Evolutionary conservation across 1,139 yeast species (phyloP).

Genomic region (Candida anutae): DNA sequence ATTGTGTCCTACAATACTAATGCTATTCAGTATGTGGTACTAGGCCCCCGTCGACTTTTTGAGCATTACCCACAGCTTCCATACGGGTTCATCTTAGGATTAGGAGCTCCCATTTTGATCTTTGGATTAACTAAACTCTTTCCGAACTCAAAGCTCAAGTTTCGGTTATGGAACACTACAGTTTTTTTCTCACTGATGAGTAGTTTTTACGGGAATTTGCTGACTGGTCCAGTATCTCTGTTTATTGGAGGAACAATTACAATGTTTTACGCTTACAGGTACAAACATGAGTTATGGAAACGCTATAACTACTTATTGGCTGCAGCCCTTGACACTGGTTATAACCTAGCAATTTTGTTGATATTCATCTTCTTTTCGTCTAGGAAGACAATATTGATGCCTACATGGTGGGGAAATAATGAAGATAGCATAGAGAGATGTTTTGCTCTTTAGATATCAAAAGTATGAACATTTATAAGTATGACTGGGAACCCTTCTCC

Average conservation of each 20-base stretch:
- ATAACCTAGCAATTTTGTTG: slow-evolving; percentile 30
- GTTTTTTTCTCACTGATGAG: slow-evolving; percentile 43
- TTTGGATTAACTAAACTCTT: slow-evolving; percentile 23
- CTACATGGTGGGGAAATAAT: slow-evolving; percentile 46
- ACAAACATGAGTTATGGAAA: slow-evolving; percentile 30
- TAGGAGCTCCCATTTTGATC: slow-evolving; percentile 26
- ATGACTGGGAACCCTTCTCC: too few relatives aligned
- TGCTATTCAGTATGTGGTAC: slow-evolving; percentile 42
- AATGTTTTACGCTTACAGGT: slow-evolving; percentile 38
- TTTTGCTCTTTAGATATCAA: slow-evolving; percentile 20
- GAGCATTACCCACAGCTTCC: slow-evolving; percentile 33
- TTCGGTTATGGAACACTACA: slow-evolving; percentile 39
- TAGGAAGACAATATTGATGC: slow-evolving; percentile 24
- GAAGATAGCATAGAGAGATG: slow-evolving; percentile 35
- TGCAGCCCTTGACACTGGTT: slow-evolving; percentile 45
- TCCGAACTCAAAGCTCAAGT: slow-evolving; percentile 13
- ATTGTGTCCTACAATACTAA: slow-evolving; percentile 37
- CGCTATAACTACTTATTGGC: slow-evolving; percentile 40
- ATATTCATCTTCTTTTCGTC: slow-evolving; percentile 30
- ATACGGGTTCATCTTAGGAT: slow-evolving; percentile 36
- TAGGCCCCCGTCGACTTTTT: slow-evolving; percentile 40
- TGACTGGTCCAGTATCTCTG: slow-evolving; percentile 43
- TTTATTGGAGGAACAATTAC: slow-evolving; percentile 40
- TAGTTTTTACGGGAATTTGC: slow-evolving; percentile 41
- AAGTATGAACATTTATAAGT: too few relatives aligned